Evolutionary conservation across 768 basidiomycete species (phyloP), one percentile per base, ranked within the genome.

Genomic region (Hydnum rufescens): DNA sequence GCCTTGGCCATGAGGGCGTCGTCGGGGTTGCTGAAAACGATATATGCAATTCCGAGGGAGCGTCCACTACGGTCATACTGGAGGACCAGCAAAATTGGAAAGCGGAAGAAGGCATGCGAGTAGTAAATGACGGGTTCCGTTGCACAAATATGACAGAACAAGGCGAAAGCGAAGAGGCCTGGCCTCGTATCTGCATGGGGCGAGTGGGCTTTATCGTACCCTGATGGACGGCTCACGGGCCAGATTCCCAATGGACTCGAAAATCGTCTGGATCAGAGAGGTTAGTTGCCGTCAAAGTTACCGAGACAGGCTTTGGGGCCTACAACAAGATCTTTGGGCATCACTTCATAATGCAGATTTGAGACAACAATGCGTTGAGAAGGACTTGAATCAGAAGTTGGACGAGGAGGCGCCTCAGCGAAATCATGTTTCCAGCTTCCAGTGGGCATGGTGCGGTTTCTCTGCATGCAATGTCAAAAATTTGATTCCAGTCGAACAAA

Each of bases 41-140:
- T 70, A 59, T 77, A 74, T 54, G 82, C 90, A 59, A 77, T 72
- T 55, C 90, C 90, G 19, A 75, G 77, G 44, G 90, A 93, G 64
- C 90, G 83, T 58, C 90, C 90, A 60, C 89, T 92, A 64, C 83
- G 80, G 69, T 95, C 90, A 71, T 90, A 95, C 90, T 95, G 58
- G 28, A 23, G 36, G 36, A 13, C 36, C 13, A 39, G 36, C 22
- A 39, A 39, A 39, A 22, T 13, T 39, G 36, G 36, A 39, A 39
- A n/a, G n/a, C n/a, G n/a, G n/a, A n/a, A n/a, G n/a, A n/a, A n/a
- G n/a, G n/a, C n/a, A n/a, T n/a, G n/a, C n/a, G n/a, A n/a, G n/a
- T n/a, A n/a, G n/a, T n/a, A n/a, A n/a, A n/a, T n/a, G n/a, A n/a
- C n/a, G n/a, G n/a, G n/a, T n/a, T n/a, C n/a, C n/a, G n/a, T n/a